Base-by-base conservation (phyloP, 352 stramenopile species). In the Pythium periplocum region DNA sequence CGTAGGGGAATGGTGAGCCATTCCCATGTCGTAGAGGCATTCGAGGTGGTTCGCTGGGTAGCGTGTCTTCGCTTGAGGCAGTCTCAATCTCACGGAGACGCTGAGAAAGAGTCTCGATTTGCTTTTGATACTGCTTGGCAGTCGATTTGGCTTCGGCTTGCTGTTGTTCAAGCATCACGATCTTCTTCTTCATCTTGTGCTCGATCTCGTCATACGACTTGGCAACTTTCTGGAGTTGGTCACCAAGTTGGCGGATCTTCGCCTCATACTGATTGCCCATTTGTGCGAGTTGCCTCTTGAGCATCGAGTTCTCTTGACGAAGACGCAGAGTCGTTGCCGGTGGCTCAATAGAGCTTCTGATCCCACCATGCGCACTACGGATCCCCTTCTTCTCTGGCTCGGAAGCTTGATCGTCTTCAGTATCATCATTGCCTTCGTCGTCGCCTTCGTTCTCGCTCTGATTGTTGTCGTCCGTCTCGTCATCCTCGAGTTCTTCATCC, bases 231-330 rank as follows among this genome's bases (percentile, higher is more conserved):
- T 38, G 30, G 12, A 66, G 48, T 11, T 55, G 47, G 2, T 7
- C 5, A 36, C 51, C 45, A 11, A 61, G 33, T 12, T n/a, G 36
- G 7, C 52, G 45, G 4, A 54, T 38, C 12, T 68, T 37, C 6
- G 36, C 45, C 12, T 68, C 55, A 17, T 63, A 43, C 10, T 63
- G 54, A 35, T 61, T 59, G 3, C 11, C 39, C 1, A 59, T 41
- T 5, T 56, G 11, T 12, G 33, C n/a, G n/a, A 68, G 44, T 41
- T 63, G 41, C 1, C 44, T 10, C 55, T 57, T 60, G 10, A 68
- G 42, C 5, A 36, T 37, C 6, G 49, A 34, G 26, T 68, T 68
- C 34, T 68, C 60, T 33, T 62, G 40, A 5, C 54, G 50, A 4
- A 68, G 44, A 4, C 46, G 38, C 4, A 33, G 42, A 48, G 49